Evolutionary conservation across 371 early-diverging fungal species (phyloP).

Genomic region (Mucor mucedo): DNA sequence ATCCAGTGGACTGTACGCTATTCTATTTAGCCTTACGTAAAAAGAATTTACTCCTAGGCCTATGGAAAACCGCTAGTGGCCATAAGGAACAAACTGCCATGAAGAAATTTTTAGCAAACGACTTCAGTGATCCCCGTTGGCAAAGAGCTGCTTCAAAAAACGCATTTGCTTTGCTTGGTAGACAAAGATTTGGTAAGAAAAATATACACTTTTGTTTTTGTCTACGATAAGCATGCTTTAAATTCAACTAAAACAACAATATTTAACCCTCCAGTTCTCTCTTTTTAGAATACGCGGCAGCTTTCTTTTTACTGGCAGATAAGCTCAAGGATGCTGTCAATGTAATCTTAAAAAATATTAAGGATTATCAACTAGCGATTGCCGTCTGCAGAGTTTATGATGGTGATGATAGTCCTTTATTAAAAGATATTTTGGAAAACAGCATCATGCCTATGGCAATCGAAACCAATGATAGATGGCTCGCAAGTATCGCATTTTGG

Average conservation of each 20-base stretch:
- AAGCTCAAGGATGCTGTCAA: constrained; percentile 87
- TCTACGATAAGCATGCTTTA: too few relatives aligned
- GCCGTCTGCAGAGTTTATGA: constrained; percentile 88
- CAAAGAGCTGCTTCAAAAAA: constrained; percentile 94
- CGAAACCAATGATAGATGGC: constrained; percentile 73
- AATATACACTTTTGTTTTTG: neutral
- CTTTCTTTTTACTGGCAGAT: constrained; percentile 93
- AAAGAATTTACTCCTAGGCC: constrained; percentile 81
- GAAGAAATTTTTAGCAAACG: constrained; percentile 87
- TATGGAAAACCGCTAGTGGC: constrained; percentile 86
- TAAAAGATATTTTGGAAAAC: constrained; percentile 59
- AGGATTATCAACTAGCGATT: constrained; percentile 91
- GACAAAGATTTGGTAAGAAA: constrained; percentile 84
- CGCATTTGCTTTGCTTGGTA: constrained; percentile 94
- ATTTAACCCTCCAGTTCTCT: neutral
- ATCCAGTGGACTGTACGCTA: constrained; percentile 84
- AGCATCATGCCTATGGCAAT: constrained; percentile 51
- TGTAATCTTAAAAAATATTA: constrained; percentile 88
- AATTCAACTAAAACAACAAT: too few relatives aligned
- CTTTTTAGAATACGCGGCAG: constrained; percentile 82
- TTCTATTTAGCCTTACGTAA: constrained; percentile 89
- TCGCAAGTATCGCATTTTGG: constrained; percentile 69
- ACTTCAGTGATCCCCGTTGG: constrained; percentile 89
- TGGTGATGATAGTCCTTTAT: constrained; percentile 75
- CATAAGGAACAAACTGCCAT: constrained; percentile 90